Conservation (phyloP, 2,329 filamentous ascomycete species). For the Pseudopithomyces chartarum region DNA sequence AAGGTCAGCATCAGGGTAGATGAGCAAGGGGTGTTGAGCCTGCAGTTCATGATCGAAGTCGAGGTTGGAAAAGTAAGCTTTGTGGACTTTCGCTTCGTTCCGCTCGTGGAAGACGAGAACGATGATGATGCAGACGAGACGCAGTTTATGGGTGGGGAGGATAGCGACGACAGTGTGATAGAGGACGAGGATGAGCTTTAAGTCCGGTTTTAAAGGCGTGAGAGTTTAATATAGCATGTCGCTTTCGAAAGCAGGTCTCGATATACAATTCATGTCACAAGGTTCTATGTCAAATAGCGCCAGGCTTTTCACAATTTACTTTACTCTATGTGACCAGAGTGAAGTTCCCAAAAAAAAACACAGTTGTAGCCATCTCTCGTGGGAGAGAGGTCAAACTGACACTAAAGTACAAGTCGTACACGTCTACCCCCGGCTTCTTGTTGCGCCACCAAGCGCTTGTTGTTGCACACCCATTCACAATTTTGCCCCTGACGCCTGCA, state of each 20-base stretch:
- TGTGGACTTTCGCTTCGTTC: conserved; percentile 82
- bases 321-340: too few species aligned
- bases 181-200: conserved; percentile 20
- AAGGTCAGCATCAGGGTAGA: conserved; percentile 93
- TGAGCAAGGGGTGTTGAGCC: conserved; percentile 83
- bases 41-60: conserved; percentile 95
- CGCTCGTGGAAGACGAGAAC: conserved; percentile 64
- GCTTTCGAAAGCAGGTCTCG: too few species aligned
- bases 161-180: conserved; percentile 9
- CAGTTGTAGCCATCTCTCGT: not conserved
- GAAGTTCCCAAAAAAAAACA: too few species aligned
- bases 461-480: not conserved
- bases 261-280: not conserved
- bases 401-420: conserved; percentile 5
- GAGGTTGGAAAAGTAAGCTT: conserved; percentile 73
- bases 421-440: not conserved
- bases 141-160: conserved; percentile 18
- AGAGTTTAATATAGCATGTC: not conserved
- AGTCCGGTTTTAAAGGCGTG: not conserved
- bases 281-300: not conserved
- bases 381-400: not conserved
- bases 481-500: not conserved
- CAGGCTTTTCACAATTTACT: not conserved
- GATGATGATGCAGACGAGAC: conserved; percentile 38
- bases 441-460: not conserved